Percentiles rank a stretch among this genome's conserved stretches.
phyloP scores from a whole-genome alignment of 148 eudicot species.

The Selenicereus undatus region DNA sequence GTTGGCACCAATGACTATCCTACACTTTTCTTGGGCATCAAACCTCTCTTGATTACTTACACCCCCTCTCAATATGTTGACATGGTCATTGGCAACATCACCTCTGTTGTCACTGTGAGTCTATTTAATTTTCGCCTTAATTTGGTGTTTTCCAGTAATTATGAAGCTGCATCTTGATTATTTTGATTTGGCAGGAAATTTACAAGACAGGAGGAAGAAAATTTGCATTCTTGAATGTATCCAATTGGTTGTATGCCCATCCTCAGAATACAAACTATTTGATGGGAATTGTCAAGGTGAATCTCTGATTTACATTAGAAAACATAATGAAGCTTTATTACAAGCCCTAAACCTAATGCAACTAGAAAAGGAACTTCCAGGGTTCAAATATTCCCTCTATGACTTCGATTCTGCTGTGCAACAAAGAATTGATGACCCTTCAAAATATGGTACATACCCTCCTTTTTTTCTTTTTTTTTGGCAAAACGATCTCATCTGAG shows the following conservation, averaged over 20 bases:
- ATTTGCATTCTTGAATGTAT: slow-evolving; percentile 35
- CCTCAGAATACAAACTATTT: slow-evolving; percentile 12
- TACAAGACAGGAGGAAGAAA: slow-evolving; percentile 43
- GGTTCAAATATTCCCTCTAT: slow-evolving; percentile 35
- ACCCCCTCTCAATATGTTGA: slow-evolving; percentile 20
- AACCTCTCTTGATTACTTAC: slow-evolving; percentile 15
- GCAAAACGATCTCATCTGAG: too few relatives aligned
- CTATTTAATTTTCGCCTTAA: background rate
- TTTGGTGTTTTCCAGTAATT: background rate
- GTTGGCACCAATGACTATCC: slow-evolving; percentile 45
- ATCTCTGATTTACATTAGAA: slow-evolving; percentile 12
- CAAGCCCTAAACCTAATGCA: slow-evolving; percentile 13
- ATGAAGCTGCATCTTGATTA: background rate
- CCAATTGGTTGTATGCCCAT: slow-evolving; percentile 35
- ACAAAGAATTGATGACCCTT: slow-evolving; percentile 26
- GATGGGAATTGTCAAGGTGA: slow-evolving; percentile 21
- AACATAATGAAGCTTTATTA: slow-evolving; percentile 30
- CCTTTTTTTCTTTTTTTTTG: background rate
- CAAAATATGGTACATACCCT: slow-evolving; percentile 25
- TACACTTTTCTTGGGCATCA: slow-evolving; percentile 18
- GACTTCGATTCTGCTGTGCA: slow-evolving; percentile 21
- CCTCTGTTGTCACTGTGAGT: slow-evolving; percentile 29
- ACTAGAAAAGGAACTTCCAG: slow-evolving; percentile 25
- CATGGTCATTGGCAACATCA: slow-evolving; percentile 30
- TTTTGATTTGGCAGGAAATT: slow-evolving; percentile 29